phyloP scores from a whole-genome alignment of 2,329 filamentous ascomycete genomes.

The Aspergillus quadrilineatus region DNA sequence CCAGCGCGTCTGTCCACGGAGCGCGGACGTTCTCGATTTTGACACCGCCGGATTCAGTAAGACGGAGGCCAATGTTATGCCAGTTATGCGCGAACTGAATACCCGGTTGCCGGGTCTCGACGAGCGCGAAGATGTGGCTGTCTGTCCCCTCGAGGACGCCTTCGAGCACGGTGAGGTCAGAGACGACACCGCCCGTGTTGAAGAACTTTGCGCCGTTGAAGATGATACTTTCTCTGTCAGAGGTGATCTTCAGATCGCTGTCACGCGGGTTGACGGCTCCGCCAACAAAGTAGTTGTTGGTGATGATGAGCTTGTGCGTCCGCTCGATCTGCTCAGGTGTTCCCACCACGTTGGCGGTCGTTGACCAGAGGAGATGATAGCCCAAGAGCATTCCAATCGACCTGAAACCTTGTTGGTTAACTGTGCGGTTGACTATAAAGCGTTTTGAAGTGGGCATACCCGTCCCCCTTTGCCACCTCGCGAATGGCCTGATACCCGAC shows the following conservation, averaged over 20 bases:
- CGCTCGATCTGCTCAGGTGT: slow-evolving; percentile 60
- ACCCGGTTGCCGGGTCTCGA: slow-evolving; percentile 57
- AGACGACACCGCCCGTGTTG: slow-evolving; percentile 67
- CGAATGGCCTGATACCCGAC: slow-evolving; percentile 60
- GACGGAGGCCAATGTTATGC: slow-evolving; percentile 63
- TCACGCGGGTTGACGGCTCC: slow-evolving; percentile 67
- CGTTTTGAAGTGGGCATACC: slow-evolving; percentile 35
- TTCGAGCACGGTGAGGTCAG: slow-evolving; percentile 65
- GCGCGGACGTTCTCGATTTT: slow-evolving; percentile 58
- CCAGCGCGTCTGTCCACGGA: slow-evolving; percentile 62
- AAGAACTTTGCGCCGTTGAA: slow-evolving; percentile 66
- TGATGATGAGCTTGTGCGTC: slow-evolving; percentile 56
- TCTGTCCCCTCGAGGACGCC: slow-evolving; percentile 57
- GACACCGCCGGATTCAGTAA: slow-evolving; percentile 65
- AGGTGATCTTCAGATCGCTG: slow-evolving; percentile 58
- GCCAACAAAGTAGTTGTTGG: slow-evolving; percentile 66
- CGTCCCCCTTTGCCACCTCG: slow-evolving; percentile 64
- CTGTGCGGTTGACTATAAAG: no score
- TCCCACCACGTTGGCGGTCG: slow-evolving; percentile 61
- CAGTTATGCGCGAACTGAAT: slow-evolving; percentile 59
- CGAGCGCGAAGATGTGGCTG: slow-evolving; percentile 63
- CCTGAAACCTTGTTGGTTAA: slow-evolving; percentile 23
- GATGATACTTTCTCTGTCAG: slow-evolving; percentile 55
- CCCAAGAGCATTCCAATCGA: slow-evolving; percentile 65
- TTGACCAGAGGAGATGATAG: slow-evolving; percentile 65